Percentiles rank a stretch among this genome's conserved stretches.
Conservation (phyloP, 139 green algal genomes). For the Picochlorum costavermella region DNA sequence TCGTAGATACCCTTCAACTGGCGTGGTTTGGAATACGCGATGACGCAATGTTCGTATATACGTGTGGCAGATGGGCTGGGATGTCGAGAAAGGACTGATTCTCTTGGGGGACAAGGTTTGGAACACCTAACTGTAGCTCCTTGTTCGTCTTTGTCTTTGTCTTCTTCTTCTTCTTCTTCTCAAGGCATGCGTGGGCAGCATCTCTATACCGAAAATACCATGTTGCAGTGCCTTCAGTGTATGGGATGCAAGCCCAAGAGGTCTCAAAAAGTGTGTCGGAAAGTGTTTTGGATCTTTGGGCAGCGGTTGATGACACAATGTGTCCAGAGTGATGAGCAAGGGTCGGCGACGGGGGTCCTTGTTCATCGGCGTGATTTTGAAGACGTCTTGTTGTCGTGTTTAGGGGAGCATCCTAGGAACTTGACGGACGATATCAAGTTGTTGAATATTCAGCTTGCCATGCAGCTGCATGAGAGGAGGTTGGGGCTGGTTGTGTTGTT, state of each 20-base stretch:
- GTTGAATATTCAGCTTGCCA: constrained; percentile 3
- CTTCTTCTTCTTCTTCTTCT: no score
- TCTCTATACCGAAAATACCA: constrained; percentile 58
- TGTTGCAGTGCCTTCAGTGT: constrained; percentile 58
- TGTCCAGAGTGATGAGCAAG: background rate
- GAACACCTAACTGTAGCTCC: no score
- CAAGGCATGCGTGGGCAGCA: no score
- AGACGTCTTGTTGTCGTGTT: constrained; percentile 24
- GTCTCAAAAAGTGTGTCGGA: constrained; percentile 47
- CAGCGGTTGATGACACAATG: constrained; percentile 15
- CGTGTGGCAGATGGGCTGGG: no score
- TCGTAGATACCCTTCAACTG: no score
- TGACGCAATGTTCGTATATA: no score
- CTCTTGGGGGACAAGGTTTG: no score
- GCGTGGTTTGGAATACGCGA: no score
- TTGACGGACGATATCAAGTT: background rate
- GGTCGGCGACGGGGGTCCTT: constrained; percentile 7
- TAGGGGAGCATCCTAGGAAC: constrained; percentile 4
- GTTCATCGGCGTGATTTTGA: constrained; percentile 25
- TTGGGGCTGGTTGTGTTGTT: constrained; percentile 21
- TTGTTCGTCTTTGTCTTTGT: no score
- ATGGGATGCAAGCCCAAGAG: constrained; percentile 71
- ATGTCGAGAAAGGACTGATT: no score
- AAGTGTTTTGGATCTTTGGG: constrained; percentile 22
- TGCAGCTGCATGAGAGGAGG: constrained; percentile 1